Evolutionary conservation across 2,329 filamentous ascomycete genomes (phyloP).

Genomic region (Venturia pyrina): DNA sequence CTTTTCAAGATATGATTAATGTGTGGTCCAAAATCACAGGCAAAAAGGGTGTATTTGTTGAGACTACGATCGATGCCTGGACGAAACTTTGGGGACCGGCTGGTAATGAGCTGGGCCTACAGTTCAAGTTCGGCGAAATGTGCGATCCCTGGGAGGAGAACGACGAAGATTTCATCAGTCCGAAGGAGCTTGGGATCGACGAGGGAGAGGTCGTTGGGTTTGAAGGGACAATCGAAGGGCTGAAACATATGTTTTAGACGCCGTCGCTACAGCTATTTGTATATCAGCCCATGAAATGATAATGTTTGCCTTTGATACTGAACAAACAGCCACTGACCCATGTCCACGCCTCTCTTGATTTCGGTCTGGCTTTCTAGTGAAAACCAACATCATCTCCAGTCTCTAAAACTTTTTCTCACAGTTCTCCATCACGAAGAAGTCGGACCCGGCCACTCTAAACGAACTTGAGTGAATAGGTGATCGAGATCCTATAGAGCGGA

Average conservation of each 20-base stretch:
- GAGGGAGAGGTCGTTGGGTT: constrained; percentile 20
- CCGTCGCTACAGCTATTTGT: background rate
- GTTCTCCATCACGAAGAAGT: too few species aligned
- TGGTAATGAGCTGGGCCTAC: constrained; percentile 20
- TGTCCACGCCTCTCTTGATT: too few species aligned
- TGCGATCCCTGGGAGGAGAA: constrained; percentile 21
- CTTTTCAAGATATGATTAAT: constrained; percentile 20
- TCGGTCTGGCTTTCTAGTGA: too few species aligned
- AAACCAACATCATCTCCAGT: too few species aligned
- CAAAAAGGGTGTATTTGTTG: constrained; percentile 20
- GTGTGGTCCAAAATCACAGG: constrained; percentile 22
- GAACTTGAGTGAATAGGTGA: too few species aligned
- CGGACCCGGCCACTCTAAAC: too few species aligned
- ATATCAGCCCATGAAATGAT: too few species aligned
- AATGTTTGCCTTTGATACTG: too few species aligned
- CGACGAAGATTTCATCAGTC: constrained; percentile 17
- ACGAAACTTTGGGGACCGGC: constrained; percentile 18
- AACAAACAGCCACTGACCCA: too few species aligned
- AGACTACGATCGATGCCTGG: constrained; percentile 17
- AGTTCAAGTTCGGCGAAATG: constrained; percentile 21
- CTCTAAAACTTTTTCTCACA: too few species aligned
- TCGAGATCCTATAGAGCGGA: too few species aligned
- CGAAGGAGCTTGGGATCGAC: constrained; percentile 20
- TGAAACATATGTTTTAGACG: constrained; percentile 12
- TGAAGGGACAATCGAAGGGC: constrained; percentile 16